phyloP scores from a whole-genome alignment of 2,329 filamentous ascomycete species.

The Diaporthe eres region DNA sequence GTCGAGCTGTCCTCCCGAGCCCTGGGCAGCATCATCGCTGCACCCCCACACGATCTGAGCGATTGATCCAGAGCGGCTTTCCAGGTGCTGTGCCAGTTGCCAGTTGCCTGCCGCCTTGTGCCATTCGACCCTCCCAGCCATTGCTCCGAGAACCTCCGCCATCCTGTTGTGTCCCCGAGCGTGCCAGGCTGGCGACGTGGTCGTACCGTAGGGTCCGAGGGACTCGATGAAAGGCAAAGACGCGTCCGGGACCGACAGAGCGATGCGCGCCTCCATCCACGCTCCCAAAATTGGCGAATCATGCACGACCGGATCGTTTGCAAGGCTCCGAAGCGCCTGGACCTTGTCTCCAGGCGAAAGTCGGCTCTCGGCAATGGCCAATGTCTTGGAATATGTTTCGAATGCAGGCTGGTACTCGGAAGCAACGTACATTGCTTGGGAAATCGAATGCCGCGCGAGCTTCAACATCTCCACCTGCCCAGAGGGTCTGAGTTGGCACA shows the following conservation, averaged over 20 bases:
- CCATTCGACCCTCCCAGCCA: background rate
- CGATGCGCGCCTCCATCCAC: slow-evolving; percentile 35
- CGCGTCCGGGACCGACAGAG: background rate
- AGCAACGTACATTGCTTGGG: slow-evolving; percentile 2
- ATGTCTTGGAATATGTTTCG: slow-evolving; percentile 28
- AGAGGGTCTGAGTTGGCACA: background rate
- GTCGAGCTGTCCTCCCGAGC: background rate
- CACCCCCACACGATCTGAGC: slow-evolving; percentile 11
- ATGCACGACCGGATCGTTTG: slow-evolving; percentile 1
- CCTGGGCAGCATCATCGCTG: background rate
- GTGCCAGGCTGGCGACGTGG: background rate
- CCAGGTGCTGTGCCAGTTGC: slow-evolving; percentile 24
- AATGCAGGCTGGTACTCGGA: slow-evolving; percentile 4
- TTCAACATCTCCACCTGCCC: slow-evolving; percentile 18
- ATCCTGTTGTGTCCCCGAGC: slow-evolving; percentile 2
- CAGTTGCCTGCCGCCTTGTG: slow-evolving; percentile 29
- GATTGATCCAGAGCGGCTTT: background rate
- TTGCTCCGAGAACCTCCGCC: background rate
- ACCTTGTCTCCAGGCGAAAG: background rate
- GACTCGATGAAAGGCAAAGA: background rate
- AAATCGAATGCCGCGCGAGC: slow-evolving; percentile 21
- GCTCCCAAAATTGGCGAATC: background rate
- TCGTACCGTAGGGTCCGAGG: background rate
- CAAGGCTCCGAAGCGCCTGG: background rate
- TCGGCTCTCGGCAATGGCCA: slow-evolving; percentile 1